A percentile compares a stretch with the other conserved stretches of the same genome.
Conservation (phyloP, 495 filamentous ascomycete species). For the Aspergillus nidulans region DNA sequence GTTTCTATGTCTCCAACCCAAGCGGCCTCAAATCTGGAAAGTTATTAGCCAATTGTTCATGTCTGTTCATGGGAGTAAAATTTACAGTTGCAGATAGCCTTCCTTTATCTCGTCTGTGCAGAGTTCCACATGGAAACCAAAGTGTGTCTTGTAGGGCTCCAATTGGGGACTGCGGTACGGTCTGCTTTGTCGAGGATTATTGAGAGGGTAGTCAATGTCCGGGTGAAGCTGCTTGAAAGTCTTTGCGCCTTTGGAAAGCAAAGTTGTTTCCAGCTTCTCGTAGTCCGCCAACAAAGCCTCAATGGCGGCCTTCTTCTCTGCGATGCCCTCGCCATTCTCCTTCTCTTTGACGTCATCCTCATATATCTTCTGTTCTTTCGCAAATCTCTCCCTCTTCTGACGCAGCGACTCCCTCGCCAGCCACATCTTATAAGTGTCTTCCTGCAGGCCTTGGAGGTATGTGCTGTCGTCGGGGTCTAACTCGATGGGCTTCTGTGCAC, state of each 20-base stretch:
- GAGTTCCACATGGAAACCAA: slow-evolving; percentile 46
- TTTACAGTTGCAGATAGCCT: slow-evolving; percentile 55
- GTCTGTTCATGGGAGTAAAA: background rate
- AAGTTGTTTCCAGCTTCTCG: slow-evolving; percentile 44
- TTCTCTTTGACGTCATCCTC: background rate
- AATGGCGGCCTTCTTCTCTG: slow-evolving; percentile 51
- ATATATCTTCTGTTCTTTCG: slow-evolving; percentile 6
- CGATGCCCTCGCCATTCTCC: slow-evolving; percentile 27
- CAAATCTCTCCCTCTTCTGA: background rate
- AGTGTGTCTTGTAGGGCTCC: slow-evolving; percentile 40
- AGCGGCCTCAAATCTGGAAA: slow-evolving; percentile 58
- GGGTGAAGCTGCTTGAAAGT: slow-evolving; percentile 61
- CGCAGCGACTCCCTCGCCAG: background rate
- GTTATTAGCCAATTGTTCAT: slow-evolving; percentile 4
- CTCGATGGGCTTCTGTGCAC: slow-evolving; percentile 14
- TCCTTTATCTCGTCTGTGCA: slow-evolving; percentile 46
- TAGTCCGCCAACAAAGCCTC: slow-evolving; percentile 43
- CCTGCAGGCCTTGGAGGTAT: background rate
- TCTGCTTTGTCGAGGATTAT: background rate
- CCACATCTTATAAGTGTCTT: slow-evolving; percentile 5
- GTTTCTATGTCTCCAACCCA: slow-evolving; percentile 61
- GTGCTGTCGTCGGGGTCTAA: slow-evolving; percentile 28
- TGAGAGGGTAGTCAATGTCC: slow-evolving; percentile 23
- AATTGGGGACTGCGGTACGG: background rate
- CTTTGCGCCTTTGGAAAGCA: slow-evolving; percentile 58